Base-by-base conservation (phyloP, 2,329 filamentous ascomycete species). In the Venturiaceae sp. region DNA sequence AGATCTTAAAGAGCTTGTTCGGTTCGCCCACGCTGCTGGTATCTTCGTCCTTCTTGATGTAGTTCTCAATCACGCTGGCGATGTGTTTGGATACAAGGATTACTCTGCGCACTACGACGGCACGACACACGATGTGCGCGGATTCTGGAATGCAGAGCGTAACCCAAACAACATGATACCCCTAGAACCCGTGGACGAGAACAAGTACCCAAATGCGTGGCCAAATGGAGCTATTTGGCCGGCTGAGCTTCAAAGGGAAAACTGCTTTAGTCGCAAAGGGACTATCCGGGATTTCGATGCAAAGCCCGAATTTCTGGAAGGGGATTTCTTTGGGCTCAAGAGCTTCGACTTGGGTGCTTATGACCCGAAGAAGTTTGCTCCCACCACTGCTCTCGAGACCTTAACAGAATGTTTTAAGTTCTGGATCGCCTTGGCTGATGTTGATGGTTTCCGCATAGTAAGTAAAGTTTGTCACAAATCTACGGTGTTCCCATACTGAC, bases 31-130 rank as follows among this genome's bases (percentile, higher is more conserved):
- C 44, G 54, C 56, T 21, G 28, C 62, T 13, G 64, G 61, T 1
- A 63, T 66, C 2, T 64, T 63, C 39, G 62, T 66, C 1, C 62
- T 66, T 44, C 59, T 66, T 6, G 65, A 66, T 37, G 63, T 66
- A 33, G 64, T 66, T 36, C 41, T 62, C 26, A 65, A 67, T 41
- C 65, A 62, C 34, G 30, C 56, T 11, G 58, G 55, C 16, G 55
- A 60, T 53, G 57, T 60, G 5, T 60, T 58, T 30, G 33, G 28
- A 7, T 60, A 60, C 37, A 44, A 60, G 33, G 44, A 50, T 16
- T 50, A 30, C 14, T 39, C 26, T 1, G 37, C 19, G 16, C 23
- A 34, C 26, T 26, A 58, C 33, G 21, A 36, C 16, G 56, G 26
- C 19, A 30, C 44, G 13, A 30, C 23, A n/a, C 52, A 55, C 30